Base-by-base conservation (phyloP, 148 eudicot species). In the Cornus florida region DNA sequence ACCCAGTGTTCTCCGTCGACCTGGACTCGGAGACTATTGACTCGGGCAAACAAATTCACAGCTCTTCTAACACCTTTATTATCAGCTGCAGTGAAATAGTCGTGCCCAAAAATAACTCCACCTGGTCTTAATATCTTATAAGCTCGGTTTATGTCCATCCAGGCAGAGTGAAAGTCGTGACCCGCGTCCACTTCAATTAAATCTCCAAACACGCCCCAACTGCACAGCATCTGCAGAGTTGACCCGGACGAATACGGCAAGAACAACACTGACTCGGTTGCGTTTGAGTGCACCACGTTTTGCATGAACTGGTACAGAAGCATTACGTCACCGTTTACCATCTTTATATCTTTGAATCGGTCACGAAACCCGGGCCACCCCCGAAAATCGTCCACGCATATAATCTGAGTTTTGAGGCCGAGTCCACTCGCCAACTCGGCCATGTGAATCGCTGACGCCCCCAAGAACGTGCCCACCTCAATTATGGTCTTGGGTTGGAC, bases 401-500 rank as follows among this genome's bases (percentile, higher is more conserved):
- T 77, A 7, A 93, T 93, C 76, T 91, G 94, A 5, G 97, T 86
- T 0, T 86, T 12, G 11, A 90, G 81, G 0, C 90, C 94, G 66
- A 92, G 85, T 70, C 81, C 17, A 1, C 72, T 81, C 3, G 90
- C 84, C 69, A 93, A 74, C 48, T 75, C 76, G 6, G 85, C 92
- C 94, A 93, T 93, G 81, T 93, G 94, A 2, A 81, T 86, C 6
- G 97, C 92, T 10, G 97, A 92, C n/a, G 94, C 97, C 19, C 97
- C 97, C 19, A 92, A 67, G 75, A 92, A 91, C 19, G 94, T 86
- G 38, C 97, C 97, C 3, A 92, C 83, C 48, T 93, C 97, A 35
- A 93, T 81, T 24, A 93, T 93, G 23, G 72, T 86, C 22, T 73
- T 75, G 43, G 97, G 97, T 0, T 72, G 76, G 73, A 84, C 86